These are phyloP conservation scores for Rhizophagus clarus DNA, from an alignment of 192 early-diverging fungal species.

Conservation along the genomic window DNA sequence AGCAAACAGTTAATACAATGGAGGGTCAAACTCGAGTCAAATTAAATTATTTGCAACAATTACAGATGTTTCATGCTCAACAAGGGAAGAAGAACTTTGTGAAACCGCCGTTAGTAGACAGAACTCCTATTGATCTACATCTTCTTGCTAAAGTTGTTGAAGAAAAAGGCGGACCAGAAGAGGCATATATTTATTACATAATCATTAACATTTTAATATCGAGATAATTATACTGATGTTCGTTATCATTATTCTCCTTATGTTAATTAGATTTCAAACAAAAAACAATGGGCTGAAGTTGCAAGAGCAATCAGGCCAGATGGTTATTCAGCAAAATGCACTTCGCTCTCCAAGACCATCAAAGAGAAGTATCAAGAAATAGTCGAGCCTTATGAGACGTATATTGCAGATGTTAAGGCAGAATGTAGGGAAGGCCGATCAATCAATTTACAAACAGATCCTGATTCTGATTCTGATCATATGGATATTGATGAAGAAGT, in stretches of 20 bases:
- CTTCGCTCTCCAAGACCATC: constrained; percentile 67
- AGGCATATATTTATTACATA: constrained; percentile 40
- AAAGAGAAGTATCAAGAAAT: constrained; percentile 65
- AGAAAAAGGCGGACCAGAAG: constrained; percentile 71
- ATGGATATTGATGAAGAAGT: constrained; percentile 53
- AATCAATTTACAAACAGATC: background rate
- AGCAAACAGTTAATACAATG: constrained; percentile 90
- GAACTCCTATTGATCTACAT: constrained; percentile 84
- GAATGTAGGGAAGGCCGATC: background rate
- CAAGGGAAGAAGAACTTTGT: constrained; percentile 66
- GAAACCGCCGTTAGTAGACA: constrained; percentile 83
- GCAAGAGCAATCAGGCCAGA: constrained; percentile 59
- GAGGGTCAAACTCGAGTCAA: constrained; percentile 85
- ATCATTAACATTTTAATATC: background rate
- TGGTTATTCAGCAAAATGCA: constrained; percentile 63
- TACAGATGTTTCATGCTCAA: constrained; percentile 86
- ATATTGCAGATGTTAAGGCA: constrained; percentile 49
- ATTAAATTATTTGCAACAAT: constrained; percentile 89
- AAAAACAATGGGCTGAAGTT: constrained; percentile 80
- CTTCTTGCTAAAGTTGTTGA: constrained; percentile 82
- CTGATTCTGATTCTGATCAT: background rate
- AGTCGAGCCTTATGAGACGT: constrained; percentile 64
- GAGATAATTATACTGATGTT: too few species aligned
- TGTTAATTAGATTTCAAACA: constrained; percentile 56
- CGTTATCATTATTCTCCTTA: background rate